Base-by-base conservation (phyloP, 78 protist genomes). In the Paratrimastix pyriformis region DNA sequence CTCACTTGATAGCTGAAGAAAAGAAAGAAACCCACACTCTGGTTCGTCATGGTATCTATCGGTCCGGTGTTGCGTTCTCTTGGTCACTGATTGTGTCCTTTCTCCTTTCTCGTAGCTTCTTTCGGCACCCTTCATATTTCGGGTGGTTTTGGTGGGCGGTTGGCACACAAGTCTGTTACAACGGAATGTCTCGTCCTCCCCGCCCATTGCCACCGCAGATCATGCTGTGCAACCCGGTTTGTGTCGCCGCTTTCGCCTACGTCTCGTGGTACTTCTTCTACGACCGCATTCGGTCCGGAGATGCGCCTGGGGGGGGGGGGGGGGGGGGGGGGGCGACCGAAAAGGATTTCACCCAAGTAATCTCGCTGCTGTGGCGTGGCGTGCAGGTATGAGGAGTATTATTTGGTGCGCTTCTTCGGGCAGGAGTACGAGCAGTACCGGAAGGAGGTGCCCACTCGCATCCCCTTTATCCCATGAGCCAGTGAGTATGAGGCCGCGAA, bases 81-180 rank as follows among this genome's bases (percentile, higher is more conserved):
- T 0, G 37, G 92, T 88, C n/a, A 44, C 84, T n/a, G 84, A 88
- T 65, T 29, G 62, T n/a, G n/a, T n/a, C n/a, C n/a, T n/a, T n/a
- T n/a, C n/a, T n/a, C n/a, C n/a, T n/a, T n/a, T n/a, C n/a, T n/a
- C n/a, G 52, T 84, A 35, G 26, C 0, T 6, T 26, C 33, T 5
- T 83, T 9, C 80, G 95, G 32, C 95, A 91, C 75, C 95, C 95
- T 32, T 74, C 87, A 11, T 91, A 91, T 82, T 78, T 75, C 52
- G 95, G 95, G 13, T 91, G 87, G 91, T 91, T 88, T 37, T 68
- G 84, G 70, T 88, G 76, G 78, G 26, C 86, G 1, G 79, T 86
- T 18, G 85, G 83, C n/a, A 81, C 89, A 30, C n/a, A n/a, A n/a
- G n/a, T n/a, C n/a, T n/a, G n/a, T n/a, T n/a, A n/a, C n/a, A n/a